Evolutionary conservation across 2,329 filamentous ascomycete species (phyloP).

Genomic region (Hypoxylon sp.): DNA sequence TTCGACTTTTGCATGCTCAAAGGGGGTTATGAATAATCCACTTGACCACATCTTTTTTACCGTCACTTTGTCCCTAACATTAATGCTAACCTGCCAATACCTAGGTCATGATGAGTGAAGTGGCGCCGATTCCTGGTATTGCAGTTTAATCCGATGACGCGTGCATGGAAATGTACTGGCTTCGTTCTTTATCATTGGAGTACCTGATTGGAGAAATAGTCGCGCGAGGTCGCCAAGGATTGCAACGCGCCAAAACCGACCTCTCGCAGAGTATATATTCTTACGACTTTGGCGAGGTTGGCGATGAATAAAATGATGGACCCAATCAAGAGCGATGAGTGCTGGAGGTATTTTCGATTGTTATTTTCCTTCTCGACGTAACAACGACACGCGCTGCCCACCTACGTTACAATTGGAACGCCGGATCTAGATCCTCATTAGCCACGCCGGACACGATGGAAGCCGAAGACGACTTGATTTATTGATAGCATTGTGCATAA

Average conservation of each 20-base stretch:
- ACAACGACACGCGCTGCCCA: conserved; percentile 5
- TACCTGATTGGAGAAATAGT: conserved; percentile 28
- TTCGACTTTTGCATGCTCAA: not conserved
- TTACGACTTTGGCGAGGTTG: conserved; percentile 12
- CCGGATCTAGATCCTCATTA: not conserved
- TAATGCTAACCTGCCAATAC: not conserved
- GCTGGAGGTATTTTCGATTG: not conserved
- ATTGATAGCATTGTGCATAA: not conserved
- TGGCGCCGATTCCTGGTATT: not conserved
- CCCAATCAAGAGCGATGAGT: conserved; percentile 7
- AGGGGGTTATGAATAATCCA: not conserved
- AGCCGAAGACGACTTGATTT: not conserved
- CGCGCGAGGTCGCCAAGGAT: conserved; percentile 17
- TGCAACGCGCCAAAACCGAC: conserved; percentile 17
- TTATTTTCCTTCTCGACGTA: not conserved
- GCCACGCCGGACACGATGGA: conserved; percentile 1
- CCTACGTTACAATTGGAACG: not conserved
- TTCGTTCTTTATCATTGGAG: not conserved
- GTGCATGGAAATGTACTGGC: not conserved
- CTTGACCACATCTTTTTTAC: not conserved
- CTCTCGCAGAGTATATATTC: conserved; percentile 11
- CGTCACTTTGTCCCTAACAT: not conserved
- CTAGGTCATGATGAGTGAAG: not conserved
- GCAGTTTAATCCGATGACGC: not conserved
- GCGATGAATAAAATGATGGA: conserved; percentile 15